Evolutionary conservation across 305 asterid genomes (phyloP), one percentile per base, ranked within the genome.

Genomic region (Vinca major): DNA sequence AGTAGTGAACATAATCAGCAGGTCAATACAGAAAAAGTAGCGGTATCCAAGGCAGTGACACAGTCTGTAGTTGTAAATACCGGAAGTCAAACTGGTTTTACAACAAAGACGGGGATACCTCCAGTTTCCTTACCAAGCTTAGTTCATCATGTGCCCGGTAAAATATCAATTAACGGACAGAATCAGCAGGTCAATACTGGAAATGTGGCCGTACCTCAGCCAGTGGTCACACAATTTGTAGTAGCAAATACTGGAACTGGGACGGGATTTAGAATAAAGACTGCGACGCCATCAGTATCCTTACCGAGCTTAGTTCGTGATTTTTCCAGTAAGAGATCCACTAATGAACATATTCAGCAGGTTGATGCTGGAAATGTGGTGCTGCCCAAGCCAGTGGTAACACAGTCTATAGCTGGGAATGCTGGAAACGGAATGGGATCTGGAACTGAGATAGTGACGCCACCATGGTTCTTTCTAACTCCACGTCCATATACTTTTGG

Each of bases 81-180:
- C 11, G 16, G 50, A 17, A 16, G 49, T 9, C 60, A 56, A 37
- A 47, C n/a, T n/a, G 3, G 63, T 8, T 14, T 26, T 37, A 11
- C 13, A 33, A 17, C 20, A 44, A 16, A 41, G 11, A 8, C 57
- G 20, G 43, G 56, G 40, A 26, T 17, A 65, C 40, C 53, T 7
- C 71, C 57, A 56, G 45, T 44, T 44, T 45, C 67, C n/a, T 44
- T 47, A 10, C 9, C 17, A 16, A 63, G n/a, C 54, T 63, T 11
- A 63, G 40, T 47, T 63, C 39, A 58, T 40, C 69, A 77, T 36
- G 51, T 63, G 63, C 73, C 14, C 40, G 65, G 58, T n/a, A 63
- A 70, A 51, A 67, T 68, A 65, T 12, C 17, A 11, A 50, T 51
- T 1, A 47, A 66, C 11, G 69, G 67, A 40, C 75, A 66, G 65